Percentiles rank a stretch among this genome's conserved stretches.
Evolutionary conservation across 2,329 filamentous ascomycete species (phyloP).

Genomic region (Trichoderma endophyticum): DNA sequence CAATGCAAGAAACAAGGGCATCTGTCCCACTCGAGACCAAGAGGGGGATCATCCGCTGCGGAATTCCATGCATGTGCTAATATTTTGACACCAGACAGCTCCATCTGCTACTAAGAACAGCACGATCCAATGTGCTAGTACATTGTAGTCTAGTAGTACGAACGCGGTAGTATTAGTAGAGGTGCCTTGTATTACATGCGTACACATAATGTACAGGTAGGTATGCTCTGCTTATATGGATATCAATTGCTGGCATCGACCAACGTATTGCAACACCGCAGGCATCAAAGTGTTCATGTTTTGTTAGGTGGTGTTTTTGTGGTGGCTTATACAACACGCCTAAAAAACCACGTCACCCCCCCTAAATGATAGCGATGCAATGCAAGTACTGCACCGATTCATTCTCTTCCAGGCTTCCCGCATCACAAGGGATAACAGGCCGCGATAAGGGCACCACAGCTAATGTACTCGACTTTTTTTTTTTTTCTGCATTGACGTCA

Average conservation of each 20-base stretch:
- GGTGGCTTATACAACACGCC: background rate
- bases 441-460: constrained; percentile 2
- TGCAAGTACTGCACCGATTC: background rate
- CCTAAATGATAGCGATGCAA: background rate
- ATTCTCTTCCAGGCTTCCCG: background rate
- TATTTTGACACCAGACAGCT: background rate
- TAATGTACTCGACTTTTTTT: background rate
- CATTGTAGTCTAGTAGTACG: background rate
- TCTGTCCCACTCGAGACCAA: constrained; percentile 1
- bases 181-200: background rate
- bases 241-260: background rate
- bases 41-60: constrained; percentile 4
- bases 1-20: constrained; percentile 16
- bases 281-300: background rate
- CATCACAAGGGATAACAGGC: constrained; percentile 8
- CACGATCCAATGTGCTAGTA: background rate
- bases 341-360: constrained; percentile 7
- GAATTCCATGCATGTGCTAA: background rate
- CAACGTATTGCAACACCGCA: background rate
- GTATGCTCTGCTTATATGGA: background rate
- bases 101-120: background rate
- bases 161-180: background rate
- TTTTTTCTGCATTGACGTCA: constrained; percentile 14
- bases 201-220: background rate
- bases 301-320: background rate